These are phyloP conservation scores for Nitzschia sp. DNA, from an alignment of 108 stramenopile genomes.

Conservation along the genomic window DNA sequence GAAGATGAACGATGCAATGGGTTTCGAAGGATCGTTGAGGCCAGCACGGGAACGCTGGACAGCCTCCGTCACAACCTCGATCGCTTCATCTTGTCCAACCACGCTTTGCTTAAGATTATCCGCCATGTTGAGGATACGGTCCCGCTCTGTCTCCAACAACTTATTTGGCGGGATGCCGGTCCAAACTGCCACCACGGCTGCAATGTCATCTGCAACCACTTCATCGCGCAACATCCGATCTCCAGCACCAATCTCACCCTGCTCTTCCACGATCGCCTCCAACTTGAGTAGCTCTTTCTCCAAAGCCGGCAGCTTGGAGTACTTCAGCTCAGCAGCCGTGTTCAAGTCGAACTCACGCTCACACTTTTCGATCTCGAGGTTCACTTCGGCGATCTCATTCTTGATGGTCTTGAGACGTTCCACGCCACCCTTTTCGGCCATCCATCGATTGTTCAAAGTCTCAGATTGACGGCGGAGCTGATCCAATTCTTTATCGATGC, in stretches of 20 bases:
- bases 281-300: conserved; percentile 66
- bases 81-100: conserved; percentile 93
- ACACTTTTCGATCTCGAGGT: conserved; percentile 88
- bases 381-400: conserved; percentile 85
- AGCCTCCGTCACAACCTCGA: conserved; percentile 89
- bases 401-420: conserved; percentile 74
- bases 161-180: conserved; percentile 93
- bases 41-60: conserved; percentile 93
- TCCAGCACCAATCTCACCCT: conserved; percentile 23
- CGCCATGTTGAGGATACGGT: conserved; percentile 92
- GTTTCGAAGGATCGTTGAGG: conserved; percentile 86
- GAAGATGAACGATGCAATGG: conserved; percentile 92
- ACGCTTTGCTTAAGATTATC: conserved; percentile 85
- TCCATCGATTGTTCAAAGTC: conserved; percentile 82
- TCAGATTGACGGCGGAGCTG: conserved; percentile 72
- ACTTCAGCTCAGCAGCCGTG: conserved; percentile 94
- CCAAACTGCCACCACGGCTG: conserved; percentile 89
- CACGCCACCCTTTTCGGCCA: conserved; percentile 84
- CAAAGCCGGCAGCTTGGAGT: conserved; percentile 82
- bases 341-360: conserved; percentile 96
- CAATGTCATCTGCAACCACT: conserved; percentile 96
- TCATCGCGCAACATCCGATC: conserved; percentile 85
- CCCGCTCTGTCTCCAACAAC: conserved; percentile 88
- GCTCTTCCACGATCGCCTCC: conserved; percentile 40
- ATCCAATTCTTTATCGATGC: conserved; percentile 72